These are phyloP conservation scores for Stentor coeruleus DNA, from an alignment of 73 alveolate species.

Conservation along the genomic window DNA sequence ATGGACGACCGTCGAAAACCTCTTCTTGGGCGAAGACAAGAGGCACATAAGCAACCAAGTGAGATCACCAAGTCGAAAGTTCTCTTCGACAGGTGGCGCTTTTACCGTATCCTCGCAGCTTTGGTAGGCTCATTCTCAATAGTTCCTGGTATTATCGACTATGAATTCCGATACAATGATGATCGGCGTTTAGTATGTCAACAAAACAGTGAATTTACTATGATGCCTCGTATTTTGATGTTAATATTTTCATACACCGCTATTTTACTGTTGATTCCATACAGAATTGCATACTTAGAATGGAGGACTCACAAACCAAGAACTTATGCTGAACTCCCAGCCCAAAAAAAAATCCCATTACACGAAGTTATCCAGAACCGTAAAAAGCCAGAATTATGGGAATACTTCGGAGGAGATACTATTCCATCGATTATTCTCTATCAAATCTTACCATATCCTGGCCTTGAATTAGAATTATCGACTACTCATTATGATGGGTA, in stretches of 20 bases:
- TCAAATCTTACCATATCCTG: conserved; percentile 1
- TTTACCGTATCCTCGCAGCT: background rate
- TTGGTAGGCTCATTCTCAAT: background rate
- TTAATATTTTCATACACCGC: background rate
- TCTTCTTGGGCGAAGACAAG: no score
- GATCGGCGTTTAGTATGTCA: background rate
- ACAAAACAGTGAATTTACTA: background rate
- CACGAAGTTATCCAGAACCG: background rate
- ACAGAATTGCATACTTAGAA: background rate
- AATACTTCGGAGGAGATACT: conserved; percentile 5
- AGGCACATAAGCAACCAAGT: background rate
- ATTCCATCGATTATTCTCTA: background rate
- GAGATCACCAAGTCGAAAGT: conserved; percentile 15
- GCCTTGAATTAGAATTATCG: background rate
- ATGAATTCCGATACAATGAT: background rate
- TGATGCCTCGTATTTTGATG: background rate
- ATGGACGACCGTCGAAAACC: background rate
- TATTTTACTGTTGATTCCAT: conserved; percentile 11
- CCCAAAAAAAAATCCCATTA: conserved; percentile 1
- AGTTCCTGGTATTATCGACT: background rate
- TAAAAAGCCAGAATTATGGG: background rate
- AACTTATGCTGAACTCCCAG: conserved; percentile 12
- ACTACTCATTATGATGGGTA: background rate
- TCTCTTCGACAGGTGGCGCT: conserved; percentile 14
- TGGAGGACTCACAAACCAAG: conserved; percentile 17